Evolutionary conservation across 768 basidiomycete species (phyloP), one percentile per base, ranked within the genome.

Genomic region (Leccinum imitatum): DNA sequence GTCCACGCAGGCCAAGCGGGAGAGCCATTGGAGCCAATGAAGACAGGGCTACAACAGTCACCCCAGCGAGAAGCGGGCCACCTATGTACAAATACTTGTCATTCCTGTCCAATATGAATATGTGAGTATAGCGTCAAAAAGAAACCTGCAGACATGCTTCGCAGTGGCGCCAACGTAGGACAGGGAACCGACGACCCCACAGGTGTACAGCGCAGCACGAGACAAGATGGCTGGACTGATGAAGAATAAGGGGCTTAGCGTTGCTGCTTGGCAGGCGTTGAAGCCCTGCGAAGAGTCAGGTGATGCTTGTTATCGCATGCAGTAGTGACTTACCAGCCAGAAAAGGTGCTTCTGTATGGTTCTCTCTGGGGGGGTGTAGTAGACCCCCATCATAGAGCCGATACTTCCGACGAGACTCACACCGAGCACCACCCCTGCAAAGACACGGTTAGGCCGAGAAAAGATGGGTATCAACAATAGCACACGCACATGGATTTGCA

Each of bases 131-230:
- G 33, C 13, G 6, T 46, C 47, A 30, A 54, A 48, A 27, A 57
- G 21, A 3, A 48, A 21, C 3, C 17, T 8, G 17, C n/a, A 50
- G 4, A 63, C 81, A 61, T 64, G 87, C 88, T 77, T 86, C 25
- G 93, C 93, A 35, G 93, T 96, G 4, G 93, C 92, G 21, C 93
- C 93, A 23, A 96, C 82, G 70, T 93, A 96, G 13, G 87, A 87
- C 27, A 95, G 82, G 3, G 90, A 84, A 4, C 91, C 92, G n/a
- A 93, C 90, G 2, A 91, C 84, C 27, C 92, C 92, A 39, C 86
- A 82, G 0, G 93, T 95, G 75, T 96, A 96, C 3, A 96, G 77
- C 6, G 91, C 93, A 9, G 93, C 93, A 31, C 93, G 86, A 17
- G 89, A 88, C 53, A 96, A 81, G 63, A 95, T 82, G 13, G 90